A percentile compares a stretch with the other conserved stretches of the same genome.
Conservation (phyloP, 148 eudicot genomes). For the Chenopodium album region DNA sequence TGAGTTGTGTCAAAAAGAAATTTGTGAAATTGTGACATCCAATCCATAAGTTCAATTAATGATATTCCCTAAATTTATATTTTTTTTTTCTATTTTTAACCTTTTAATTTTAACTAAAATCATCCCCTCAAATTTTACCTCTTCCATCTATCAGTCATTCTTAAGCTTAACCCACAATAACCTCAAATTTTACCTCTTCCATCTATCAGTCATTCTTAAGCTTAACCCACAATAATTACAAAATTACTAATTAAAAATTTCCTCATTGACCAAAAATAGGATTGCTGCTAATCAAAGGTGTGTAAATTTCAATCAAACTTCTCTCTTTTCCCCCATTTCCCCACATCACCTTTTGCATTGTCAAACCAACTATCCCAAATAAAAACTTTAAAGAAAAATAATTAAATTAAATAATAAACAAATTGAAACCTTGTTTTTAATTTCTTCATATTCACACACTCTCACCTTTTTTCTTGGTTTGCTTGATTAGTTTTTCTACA, state of each 20-base stretch:
- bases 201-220: neutral
- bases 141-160: too few relatives aligned
- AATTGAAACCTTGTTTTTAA: neutral
- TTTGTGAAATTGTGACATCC: too few relatives aligned
- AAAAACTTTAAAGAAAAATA: neutral
- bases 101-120: too few relatives aligned
- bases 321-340: slow-evolving; percentile 17
- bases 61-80: too few relatives aligned
- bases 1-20: too few relatives aligned
- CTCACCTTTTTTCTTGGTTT: slow-evolving; percentile 5
- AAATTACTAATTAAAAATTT: neutral
- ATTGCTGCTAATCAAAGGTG: neutral
- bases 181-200: neutral
- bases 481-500: neutral
- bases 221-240: neutral
- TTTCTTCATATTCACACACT: neutral
- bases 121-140: too few relatives aligned
- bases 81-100: too few relatives aligned
- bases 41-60: too few relatives aligned
- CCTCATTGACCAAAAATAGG: neutral
- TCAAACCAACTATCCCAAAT: slow-evolving; percentile 1
- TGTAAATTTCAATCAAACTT: slow-evolving; percentile 23
- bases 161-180: too few relatives aligned
- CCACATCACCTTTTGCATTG: slow-evolving; percentile 15
- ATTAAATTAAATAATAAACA: neutral